A percentile compares a stretch with the other conserved stretches of the same genome.
These are phyloP conservation scores for Saprolegnia parasitica DNA, from an alignment of 352 stramenopile species.

Conservation along the genomic window DNA sequence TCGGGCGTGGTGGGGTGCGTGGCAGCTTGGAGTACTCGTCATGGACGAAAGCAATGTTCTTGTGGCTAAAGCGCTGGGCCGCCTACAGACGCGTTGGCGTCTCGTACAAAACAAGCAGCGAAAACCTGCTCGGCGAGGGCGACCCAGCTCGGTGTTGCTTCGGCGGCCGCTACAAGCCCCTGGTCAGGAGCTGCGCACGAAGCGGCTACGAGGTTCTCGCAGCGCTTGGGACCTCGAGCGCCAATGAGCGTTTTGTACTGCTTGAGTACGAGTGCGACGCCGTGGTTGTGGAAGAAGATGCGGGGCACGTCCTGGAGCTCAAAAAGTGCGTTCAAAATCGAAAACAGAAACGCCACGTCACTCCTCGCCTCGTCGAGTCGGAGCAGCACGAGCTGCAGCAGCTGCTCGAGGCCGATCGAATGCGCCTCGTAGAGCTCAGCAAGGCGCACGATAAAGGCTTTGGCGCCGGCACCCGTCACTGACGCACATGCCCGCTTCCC, in stretches of 20 bases:
- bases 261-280: neutral
- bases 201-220: neutral
- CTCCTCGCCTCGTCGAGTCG: neutral
- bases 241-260: neutral
- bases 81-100: neutral
- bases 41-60: neutral
- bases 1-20: no score
- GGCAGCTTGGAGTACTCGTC: neutral
- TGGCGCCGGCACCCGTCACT: neutral
- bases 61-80: neutral
- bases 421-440: neutral
- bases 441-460: constrained; percentile 8
- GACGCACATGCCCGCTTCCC: neutral
- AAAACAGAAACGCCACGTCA: neutral
- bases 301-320: neutral
- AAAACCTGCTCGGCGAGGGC: no score
- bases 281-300: constrained; percentile 7
- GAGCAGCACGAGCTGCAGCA: neutral
- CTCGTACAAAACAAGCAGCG: no score
- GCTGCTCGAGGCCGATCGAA: constrained; percentile 13
- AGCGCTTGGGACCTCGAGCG: neutral
- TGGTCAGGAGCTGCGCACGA: no score
- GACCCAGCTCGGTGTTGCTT: no score
- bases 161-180: no score
- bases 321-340: neutral